Evolutionary conservation across 1,284 basidiomycete genomes (phyloP).

Genomic region (Apiotrichum porosum): DNA sequence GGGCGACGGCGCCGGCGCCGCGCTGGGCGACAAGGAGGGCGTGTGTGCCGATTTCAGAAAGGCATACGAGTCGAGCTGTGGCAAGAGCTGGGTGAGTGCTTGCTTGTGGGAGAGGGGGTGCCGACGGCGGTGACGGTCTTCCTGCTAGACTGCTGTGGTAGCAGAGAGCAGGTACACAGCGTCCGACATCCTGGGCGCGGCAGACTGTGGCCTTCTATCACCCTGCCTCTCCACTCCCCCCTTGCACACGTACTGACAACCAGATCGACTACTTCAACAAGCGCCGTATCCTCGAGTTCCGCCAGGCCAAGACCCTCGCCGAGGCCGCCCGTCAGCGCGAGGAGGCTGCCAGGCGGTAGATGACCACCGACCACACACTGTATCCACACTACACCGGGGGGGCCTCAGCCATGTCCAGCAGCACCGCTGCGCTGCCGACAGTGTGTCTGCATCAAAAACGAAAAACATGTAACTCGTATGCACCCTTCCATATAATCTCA

Average conservation of each 20-base stretch:
- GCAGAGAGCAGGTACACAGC: no score
- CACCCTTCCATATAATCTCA: constrained; percentile 11
- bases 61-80: constrained; percentile 44
- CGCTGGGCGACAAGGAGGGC: constrained; percentile 17
- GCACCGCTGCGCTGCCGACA: not conserved
- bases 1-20: constrained; percentile 32
- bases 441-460: constrained; percentile 4
- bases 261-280: constrained; percentile 53
- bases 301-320: constrained; percentile 45
- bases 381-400: not conserved
- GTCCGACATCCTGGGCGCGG: no score
- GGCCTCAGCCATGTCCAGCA: not conserved
- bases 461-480: constrained; percentile 7
- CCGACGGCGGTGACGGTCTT: no score
- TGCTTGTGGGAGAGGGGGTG: not conserved
- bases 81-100: constrained; percentile 49
- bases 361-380: no score
- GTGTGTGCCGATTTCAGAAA: constrained; percentile 38
- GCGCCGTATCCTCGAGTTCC: constrained; percentile 46
- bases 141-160: no score
- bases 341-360: constrained; percentile 10
- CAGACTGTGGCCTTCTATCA: no score
- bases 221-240: no score
- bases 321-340: constrained; percentile 37
- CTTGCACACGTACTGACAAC: no score